These are phyloP conservation scores for Suillus tomentosus DNA, from an alignment of 768 basidiomycete species.

Conservation along the genomic window DNA sequence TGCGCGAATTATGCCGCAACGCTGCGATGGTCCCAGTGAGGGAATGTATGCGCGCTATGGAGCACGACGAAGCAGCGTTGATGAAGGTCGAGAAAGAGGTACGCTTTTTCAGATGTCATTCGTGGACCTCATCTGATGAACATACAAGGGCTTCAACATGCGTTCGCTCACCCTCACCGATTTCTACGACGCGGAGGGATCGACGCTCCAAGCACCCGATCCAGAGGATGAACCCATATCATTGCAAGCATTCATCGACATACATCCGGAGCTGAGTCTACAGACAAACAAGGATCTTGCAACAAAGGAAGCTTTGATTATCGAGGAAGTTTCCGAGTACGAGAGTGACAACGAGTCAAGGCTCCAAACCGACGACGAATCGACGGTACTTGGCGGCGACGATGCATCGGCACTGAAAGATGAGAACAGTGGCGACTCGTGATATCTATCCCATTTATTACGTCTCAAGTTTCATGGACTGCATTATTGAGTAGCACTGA, in stretches of 20 bases:
- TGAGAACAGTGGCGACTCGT: background rate
- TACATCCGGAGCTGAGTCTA: background rate
- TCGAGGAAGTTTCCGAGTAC: background rate
- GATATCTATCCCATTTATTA: background rate
- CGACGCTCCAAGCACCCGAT: conserved; percentile 16
- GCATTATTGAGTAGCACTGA: conserved; percentile 1
- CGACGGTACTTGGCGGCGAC: conserved; percentile 12
- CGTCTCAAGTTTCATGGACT: background rate
- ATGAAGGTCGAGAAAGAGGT: conserved; percentile 47
- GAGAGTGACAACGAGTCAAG: conserved; percentile 4
- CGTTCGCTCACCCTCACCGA: conserved; percentile 73
- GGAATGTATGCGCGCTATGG: conserved; percentile 68
- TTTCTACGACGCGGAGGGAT: conserved; percentile 53
- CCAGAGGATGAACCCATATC: conserved; percentile 4
- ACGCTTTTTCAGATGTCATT: conserved; percentile 21
- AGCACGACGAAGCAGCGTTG: conserved; percentile 50
- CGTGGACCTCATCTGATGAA: background rate
- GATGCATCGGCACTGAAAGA: background rate
- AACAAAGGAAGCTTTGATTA: background rate
- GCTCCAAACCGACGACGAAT: background rate
- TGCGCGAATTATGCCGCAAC: conserved; percentile 89
- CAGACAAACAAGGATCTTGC: background rate
- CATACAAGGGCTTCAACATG: conserved; percentile 67
- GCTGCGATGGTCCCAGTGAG: conserved; percentile 93
- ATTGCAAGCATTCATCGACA: background rate